phyloP scores from a whole-genome alignment of 805 yeast genomes.

The Candida quercuum region DNA sequence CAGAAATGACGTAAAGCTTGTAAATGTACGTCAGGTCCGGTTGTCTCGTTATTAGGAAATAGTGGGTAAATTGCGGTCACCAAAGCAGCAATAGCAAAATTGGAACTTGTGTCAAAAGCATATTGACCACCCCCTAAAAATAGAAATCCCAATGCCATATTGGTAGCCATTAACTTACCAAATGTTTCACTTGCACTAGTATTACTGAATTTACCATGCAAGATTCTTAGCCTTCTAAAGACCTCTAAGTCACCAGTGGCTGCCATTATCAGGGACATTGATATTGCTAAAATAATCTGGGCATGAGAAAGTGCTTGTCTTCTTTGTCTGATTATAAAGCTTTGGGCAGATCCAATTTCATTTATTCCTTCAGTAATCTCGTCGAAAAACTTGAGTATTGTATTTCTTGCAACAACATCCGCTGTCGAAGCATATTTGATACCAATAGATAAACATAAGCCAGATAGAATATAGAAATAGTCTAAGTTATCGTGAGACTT shows the following conservation, averaged over 20 bases:
- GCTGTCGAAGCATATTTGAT: constrained; percentile 71
- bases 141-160: constrained; percentile 80
- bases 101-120: constrained; percentile 56
- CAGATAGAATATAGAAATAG: constrained; percentile 63
- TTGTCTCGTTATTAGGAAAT: constrained; percentile 42
- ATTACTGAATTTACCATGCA: constrained; percentile 44
- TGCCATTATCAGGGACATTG: constrained; percentile 74
- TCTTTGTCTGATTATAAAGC: constrained; percentile 55
- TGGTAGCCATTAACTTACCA: constrained; percentile 73
- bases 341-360: constrained; percentile 21
- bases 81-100: constrained; percentile 62
- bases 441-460: constrained; percentile 70
- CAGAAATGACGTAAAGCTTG: constrained; percentile 89
- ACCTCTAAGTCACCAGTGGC: constrained; percentile 86
- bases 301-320: constrained; percentile 47
- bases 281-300: constrained; percentile 55
- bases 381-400: constrained; percentile 41
- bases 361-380: constrained; percentile 9
- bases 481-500: constrained; percentile 43
- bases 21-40: constrained; percentile 54
- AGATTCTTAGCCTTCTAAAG: constrained; percentile 62
- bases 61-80: constrained; percentile 76
- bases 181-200: constrained; percentile 31
- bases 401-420: constrained; percentile 45
- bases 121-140: constrained; percentile 92